Evolutionary conservation across 305 asterid species (phyloP).

Genomic region (Petunia hybrid): DNA sequence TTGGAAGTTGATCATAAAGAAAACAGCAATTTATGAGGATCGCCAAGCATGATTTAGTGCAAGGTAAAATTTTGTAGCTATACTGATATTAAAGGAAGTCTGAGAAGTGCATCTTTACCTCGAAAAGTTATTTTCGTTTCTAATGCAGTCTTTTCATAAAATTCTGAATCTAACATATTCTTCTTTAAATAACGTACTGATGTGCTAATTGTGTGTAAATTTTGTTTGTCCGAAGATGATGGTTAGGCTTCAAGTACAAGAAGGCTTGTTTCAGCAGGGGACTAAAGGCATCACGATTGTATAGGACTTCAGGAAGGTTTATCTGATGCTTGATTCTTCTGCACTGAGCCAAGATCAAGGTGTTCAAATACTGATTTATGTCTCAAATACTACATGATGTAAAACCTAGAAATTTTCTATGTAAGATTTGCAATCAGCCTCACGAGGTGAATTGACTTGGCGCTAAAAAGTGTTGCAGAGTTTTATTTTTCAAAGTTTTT

Average conservation of each 20-base stretch:
- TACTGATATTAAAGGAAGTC: background rate
- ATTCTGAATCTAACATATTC: conserved; percentile 6
- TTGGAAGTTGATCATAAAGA: conserved; percentile 47
- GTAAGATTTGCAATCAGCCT: background rate
- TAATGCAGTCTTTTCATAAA: conserved; percentile 12
- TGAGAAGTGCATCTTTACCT: background rate
- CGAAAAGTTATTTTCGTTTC: background rate
- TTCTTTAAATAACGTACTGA: background rate
- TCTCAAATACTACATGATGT: conserved; percentile 1
- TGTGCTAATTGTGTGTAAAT: background rate
- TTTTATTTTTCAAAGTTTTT: background rate
- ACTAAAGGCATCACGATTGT: conserved; percentile 9
- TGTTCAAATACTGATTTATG: background rate
- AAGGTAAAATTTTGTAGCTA: conserved; percentile 4
- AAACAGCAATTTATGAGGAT: conserved; percentile 36
- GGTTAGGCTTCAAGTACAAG: conserved; percentile 1
- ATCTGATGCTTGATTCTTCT: background rate
- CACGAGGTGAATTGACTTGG: background rate
- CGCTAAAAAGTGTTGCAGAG: background rate
- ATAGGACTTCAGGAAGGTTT: conserved; percentile 13
- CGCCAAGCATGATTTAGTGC: conserved; percentile 10
- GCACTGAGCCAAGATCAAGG: conserved; percentile 1
- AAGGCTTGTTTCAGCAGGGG: conserved; percentile 7
- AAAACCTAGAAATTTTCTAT: conserved; percentile 5
- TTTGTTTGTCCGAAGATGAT: background rate